Base-by-base conservation (phyloP, 768 basidiomycete genomes). In the Termitomyces sp. region DNA sequence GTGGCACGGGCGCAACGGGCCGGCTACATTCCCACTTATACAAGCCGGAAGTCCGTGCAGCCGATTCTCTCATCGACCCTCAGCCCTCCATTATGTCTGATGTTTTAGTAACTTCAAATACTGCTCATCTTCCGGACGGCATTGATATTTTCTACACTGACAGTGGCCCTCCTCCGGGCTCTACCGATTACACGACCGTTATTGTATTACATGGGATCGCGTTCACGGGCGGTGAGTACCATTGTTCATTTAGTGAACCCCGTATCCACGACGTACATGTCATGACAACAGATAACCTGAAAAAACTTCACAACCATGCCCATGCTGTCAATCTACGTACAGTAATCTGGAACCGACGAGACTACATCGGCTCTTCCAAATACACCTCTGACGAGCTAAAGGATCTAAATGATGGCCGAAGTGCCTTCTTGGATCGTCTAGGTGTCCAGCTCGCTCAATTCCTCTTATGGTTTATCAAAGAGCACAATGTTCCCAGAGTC, bases 181-280 rank as follows among this genome's bases (percentile, higher is more conserved):
- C 68, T 11, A 31, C 40, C 17, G 64, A 70, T 53, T 75, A 75
- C 55, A 73, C 71, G 1, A 75, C 73, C 1, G 45, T 75, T 11
- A 53, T 75, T 7, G 56, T 72, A 15, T 52, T 70, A 33, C 73
- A 76, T 51, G 75, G 75, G 17, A 65, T 54, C 14, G 65, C 58
- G 5, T 71, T 74, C 59, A 71, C 66, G 53, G 66, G 65, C 26
- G 55, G 74, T 75, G 50, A 45, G 73, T 68, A 6, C 9, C 26
- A n/a, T 33, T n/a, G 10, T n/a, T 17, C 28, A 3, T 0, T 14
- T 4, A 9, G 4, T 45, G 9, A 17, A 11, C 10, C 52, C 46
- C 14, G 3, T 12, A 23, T 50, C 28, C n/a, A 45, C 31, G 9
- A 21, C 23, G 14, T 17, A 46, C 23, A 10, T 26, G 1, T 38